Evolutionary conservation across 148 eudicot genomes (phyloP).

Genomic region (Chenopodium suecicum): DNA sequence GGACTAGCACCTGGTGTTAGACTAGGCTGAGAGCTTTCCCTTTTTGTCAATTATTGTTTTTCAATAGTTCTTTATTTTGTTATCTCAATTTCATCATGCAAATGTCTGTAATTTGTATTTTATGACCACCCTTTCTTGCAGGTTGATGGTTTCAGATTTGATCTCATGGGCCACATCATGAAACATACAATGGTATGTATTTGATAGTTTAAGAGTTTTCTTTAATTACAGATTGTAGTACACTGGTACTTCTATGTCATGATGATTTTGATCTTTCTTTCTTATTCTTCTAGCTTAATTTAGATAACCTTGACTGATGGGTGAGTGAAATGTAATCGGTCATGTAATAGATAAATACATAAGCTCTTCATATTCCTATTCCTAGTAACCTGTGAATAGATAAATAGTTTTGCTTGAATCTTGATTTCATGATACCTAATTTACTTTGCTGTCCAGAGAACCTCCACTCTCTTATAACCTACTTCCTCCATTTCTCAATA

Average conservation of each 20-base stretch:
- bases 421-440: too few species aligned
- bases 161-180: conserved; percentile 98
- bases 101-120: conserved; percentile 17
- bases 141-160: conserved; percentile 99
- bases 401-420: too few species aligned
- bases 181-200: conserved; percentile 82
- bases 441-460: too few species aligned
- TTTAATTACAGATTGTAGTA: background rate
- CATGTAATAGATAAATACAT: background rate
- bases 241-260: background rate
- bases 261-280: background rate
- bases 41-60: conserved; percentile 1
- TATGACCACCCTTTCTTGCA: conserved; percentile 30
- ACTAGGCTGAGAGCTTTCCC: background rate
- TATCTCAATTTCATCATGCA: conserved; percentile 1
- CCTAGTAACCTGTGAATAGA: too few species aligned
- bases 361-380: too few species aligned
- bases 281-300: too few species aligned
- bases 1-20: background rate
- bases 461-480: too few species aligned
- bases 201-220: background rate
- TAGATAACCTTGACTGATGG: too few species aligned
- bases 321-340: background rate
- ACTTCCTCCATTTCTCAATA: too few species aligned
- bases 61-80: background rate